Evolutionary conservation across 2,329 filamentous ascomycete species (phyloP), one percentile per base, ranked within the genome.

Genomic region (Fusarium sp.): DNA sequence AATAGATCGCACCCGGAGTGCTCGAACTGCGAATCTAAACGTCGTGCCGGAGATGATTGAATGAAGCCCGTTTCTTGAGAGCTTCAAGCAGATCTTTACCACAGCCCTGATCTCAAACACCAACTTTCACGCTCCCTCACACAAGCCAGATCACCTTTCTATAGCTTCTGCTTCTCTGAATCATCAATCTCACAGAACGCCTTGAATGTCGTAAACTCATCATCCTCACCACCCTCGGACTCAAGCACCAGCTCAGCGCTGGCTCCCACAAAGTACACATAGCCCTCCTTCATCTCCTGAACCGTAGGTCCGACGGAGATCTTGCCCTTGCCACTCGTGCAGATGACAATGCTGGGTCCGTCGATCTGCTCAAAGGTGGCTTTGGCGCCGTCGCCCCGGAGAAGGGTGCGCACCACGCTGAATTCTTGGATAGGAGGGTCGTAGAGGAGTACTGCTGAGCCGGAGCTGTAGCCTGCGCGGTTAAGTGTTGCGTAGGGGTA

Each of bases 351-450:
- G 79, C 94, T 97, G 0, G 96, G 96, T 0, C 96, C 96, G 9
- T 92, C 89, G 51, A 99, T 88, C 0, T 90, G 86, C 67, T 97
- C 94, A 75, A 99, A 97, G 0, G 93, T 97, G 0, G 90, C 94
- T 81, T 97, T 97, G 30, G 93, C 89, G 4, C 90, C 92, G 1
- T 85, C 84, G 20, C 84, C 85, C 71, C 91, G 91, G 37, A 99
- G 84, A 13, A 92, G 88, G 0, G 92, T 92, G 76, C 93, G 91
- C 48, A 98, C 89, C 18, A 99, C 95, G 71, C 90, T 92, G 80
- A 99, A 99, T 79, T 99, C 96, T 55, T 97, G 93, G 69, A 99
- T 99, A 0, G 96, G 96, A 0, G 96, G 96, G 77, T 99, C 93
- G 80, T 99, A 99, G 18, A 98, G 87, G 12, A 88, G 83, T 6